Base-by-base conservation (phyloP, 352 stramenopile species). In the Plasmopara halstedii region DNA sequence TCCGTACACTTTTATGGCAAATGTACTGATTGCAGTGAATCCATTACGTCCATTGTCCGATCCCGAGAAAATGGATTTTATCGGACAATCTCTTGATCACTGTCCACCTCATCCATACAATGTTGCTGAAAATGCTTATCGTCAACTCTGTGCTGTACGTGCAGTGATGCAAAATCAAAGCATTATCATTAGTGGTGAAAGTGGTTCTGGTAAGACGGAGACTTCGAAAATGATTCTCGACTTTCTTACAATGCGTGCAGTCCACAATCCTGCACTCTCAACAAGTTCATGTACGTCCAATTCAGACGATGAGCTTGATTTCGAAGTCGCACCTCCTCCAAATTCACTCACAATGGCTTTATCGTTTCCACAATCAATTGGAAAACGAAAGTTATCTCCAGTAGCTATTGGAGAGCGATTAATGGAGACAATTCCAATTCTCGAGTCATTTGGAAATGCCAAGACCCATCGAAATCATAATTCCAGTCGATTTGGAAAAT, bases 171-270 rank as follows among this genome's bases (percentile, higher is more conserved):
- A 92, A 64, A 92, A 92, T 59, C 93, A 98, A 64, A 96, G 82
- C 25, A 97, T 98, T 58, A 84, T 98, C 33, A 96, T 98, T 37
- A 95, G 78, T 26, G 93, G 93, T 34, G 93, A 98, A 53, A 95
- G 74, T 18, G 92, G 92, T 9, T 94, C 90, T 3, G 93, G 93
- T 35, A 98, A 98, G 64, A 98, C 93, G 1, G 91, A 97, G 54
- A 97, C 89, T 14, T 96, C 92, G 47, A 97, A 97, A 67, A 95
- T 96, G 64, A 87, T 92, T 22, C 53, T 91, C 29, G 77, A 93
- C 43, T 90, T 93, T 56, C 56, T 94, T 19, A 87, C 83, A 2
- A 87, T 80, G 52, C 68, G 75, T 8, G 81, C 76, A 0, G 64
- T 79, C 6, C 67, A 82, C 53, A 74, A 64, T 27, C 51, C 56